These are phyloP conservation scores for Colletotrichum liriopes DNA, from an alignment of 2,329 filamentous ascomycete genomes.

Conservation along the genomic window DNA sequence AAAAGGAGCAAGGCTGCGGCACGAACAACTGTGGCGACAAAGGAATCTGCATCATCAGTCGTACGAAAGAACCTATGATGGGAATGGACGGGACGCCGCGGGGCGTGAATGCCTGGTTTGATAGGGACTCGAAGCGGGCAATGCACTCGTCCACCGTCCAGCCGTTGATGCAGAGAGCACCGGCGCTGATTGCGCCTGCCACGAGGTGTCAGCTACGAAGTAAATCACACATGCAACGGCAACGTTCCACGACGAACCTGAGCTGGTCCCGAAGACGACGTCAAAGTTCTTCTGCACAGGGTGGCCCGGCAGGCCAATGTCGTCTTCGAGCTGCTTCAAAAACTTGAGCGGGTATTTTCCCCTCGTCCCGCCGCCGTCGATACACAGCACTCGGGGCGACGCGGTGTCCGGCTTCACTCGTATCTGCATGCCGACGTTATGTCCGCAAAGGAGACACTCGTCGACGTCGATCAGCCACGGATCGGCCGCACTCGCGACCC, in stretches of 20 bases:
- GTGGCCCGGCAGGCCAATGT: conserved; percentile 34
- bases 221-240: not conserved
- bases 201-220: not conserved
- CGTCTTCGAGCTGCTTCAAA: conserved; percentile 48
- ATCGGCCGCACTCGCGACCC: not conserved
- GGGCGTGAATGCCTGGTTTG: conserved; percentile 8
- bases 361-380: conserved; percentile 50
- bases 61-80: conserved; percentile 6
- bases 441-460: conserved; percentile 10
- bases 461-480: conserved; percentile 7
- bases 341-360: conserved; percentile 50
- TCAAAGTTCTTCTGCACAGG: conserved; percentile 17
- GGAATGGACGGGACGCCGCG: not conserved
- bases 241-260: not conserved
- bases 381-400: conserved; percentile 7
- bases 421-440: not conserved
- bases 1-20: conserved; percentile 10
- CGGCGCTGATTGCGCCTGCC: not conserved
- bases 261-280: conserved; percentile 25
- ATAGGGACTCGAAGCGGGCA: conserved; percentile 9
- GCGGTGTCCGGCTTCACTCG: conserved; percentile 15
- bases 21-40: conserved; percentile 8
- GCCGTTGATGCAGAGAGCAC: conserved; percentile 20
- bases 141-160: conserved; percentile 25
- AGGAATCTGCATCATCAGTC: conserved; percentile 15